phyloP scores from a whole-genome alignment of 495 filamentous ascomycete genomes.

The Aspergillus campestris region DNA sequence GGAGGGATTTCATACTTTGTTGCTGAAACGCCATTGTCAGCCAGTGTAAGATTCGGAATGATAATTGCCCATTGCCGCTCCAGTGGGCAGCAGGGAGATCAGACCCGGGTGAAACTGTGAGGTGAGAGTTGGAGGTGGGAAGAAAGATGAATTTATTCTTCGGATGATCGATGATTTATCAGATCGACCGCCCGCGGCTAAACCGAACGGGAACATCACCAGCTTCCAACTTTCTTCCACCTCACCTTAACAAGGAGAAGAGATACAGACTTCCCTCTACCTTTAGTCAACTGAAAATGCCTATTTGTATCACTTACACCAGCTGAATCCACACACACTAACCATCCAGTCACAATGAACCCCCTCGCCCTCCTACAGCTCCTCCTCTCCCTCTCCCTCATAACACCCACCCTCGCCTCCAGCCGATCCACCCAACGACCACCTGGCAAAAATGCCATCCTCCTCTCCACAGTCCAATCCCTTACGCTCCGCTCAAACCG shows the following conservation, averaged over 20 bases:
- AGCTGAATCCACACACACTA: neutral
- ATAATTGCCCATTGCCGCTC: slow-evolving; percentile 21
- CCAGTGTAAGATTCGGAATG: slow-evolving; percentile 16
- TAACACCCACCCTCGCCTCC: slow-evolving; percentile 24
- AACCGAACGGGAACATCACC: no score
- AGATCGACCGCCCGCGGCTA: no score
- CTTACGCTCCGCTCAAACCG: slow-evolving; percentile 62
- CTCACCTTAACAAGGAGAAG: neutral
- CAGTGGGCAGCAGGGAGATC: slow-evolving; percentile 8
- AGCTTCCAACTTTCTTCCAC: neutral
- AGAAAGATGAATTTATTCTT: neutral
- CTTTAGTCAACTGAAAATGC: neutral
- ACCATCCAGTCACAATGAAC: slow-evolving; percentile 8
- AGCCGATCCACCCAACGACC: slow-evolving; percentile 19
- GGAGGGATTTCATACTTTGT: slow-evolving; percentile 9
- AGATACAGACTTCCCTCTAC: neutral
- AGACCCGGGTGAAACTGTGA: neutral
- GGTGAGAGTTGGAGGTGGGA: neutral
- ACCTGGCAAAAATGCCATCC: slow-evolving; percentile 51
- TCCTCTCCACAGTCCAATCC: slow-evolving; percentile 67
- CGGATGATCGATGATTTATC: no score
- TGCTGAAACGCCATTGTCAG: slow-evolving; percentile 34
- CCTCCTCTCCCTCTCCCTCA: slow-evolving; percentile 19
- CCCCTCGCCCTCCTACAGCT: slow-evolving; percentile 1
- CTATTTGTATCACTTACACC: neutral